Base-by-base conservation (phyloP, 768 basidiomycete species). In the Coprinopsis marcescibilis region DNA sequence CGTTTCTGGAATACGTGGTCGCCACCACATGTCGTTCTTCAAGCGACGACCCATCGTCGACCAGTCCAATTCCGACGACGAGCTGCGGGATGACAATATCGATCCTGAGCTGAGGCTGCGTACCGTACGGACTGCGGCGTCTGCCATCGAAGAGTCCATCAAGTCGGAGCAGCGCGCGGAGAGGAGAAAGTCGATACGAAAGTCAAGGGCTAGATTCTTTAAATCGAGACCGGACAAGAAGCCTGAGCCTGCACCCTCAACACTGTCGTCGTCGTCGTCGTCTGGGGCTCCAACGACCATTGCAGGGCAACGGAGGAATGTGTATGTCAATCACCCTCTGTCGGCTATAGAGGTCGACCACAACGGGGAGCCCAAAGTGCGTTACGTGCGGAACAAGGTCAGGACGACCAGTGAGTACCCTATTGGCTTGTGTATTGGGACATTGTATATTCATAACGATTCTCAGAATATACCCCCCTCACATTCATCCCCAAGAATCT, bases 401-500 rank as follows among this genome's bases (percentile, higher is more conserved):
- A 75, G 86, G 59, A 96, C 94, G 32, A 88, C 85, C 54, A 95
- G 90, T 92, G 64, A 68, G 87, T 80, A 11, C 47, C 23, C 34
- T 38, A 33, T 17, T 30, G 40, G 23, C 43, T 4, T 25, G 27
- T 29, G 11, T 7, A 1, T 13, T n/a, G 20, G 11, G 3, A 17
- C n/a, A 17, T 44, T 19, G 24, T 25, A 19, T 3, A 19, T 21
- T 47, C 27, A 47, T 35, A 27, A 29, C 17, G 7, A 11, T 5
- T 15, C 20, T 6, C 59, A 92, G 90, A 94, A 65, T 98, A 97
- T 66, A 95, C 92, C 21, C 63, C 89, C 39, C 40, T 96, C 41
- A 89, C 91, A 0, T 98, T 97, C 60, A 56, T 98, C 35, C 94
- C 94, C 8, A 93, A 89, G 76, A 96, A 97, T 62, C 65, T 98